phyloP scores from a whole-genome alignment of 1,139 yeast species.

The Candida sp. region DNA sequence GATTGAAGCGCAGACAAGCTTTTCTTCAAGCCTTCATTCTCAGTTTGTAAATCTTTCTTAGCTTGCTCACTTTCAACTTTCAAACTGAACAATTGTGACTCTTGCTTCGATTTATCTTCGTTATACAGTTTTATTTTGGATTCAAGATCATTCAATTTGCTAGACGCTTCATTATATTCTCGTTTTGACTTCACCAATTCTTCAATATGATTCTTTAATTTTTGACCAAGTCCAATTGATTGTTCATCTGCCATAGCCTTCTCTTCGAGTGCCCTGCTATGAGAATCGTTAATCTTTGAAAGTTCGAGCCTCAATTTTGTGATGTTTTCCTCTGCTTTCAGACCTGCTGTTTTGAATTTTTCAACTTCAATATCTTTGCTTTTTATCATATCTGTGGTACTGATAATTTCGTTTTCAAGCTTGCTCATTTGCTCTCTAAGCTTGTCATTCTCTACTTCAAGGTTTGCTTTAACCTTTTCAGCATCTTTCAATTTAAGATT shows the following conservation, averaged over 20 bases:
- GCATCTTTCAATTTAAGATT: constrained; percentile 37
- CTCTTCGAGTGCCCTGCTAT: constrained; percentile 14
- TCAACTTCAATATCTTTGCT: constrained; percentile 24
- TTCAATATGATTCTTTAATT: constrained; percentile 22
- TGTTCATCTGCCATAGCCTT: constrained; percentile 13
- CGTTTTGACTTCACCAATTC: constrained; percentile 14
- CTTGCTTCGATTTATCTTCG: constrained; percentile 15
- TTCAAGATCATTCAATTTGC: constrained; percentile 5
- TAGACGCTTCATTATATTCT: constrained; percentile 13
- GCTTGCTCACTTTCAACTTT: constrained; percentile 14
- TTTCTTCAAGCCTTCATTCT: constrained; percentile 12
- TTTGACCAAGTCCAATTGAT: constrained; percentile 13
- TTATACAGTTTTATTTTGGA: constrained; percentile 1
- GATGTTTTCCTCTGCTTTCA: constrained; percentile 16
- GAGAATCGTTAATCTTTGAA: constrained; percentile 12
- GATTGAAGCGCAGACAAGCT: constrained; percentile 7
- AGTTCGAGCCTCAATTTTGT: constrained; percentile 13
- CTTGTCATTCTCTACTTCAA: constrained; percentile 47
- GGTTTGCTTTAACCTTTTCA: constrained; percentile 36
- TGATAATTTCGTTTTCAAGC: constrained; percentile 41
- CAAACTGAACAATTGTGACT: constrained; percentile 11
- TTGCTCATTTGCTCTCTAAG: constrained; percentile 45
- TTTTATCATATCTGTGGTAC: constrained; percentile 21
- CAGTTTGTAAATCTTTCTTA: constrained; percentile 4
- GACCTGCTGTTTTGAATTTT: constrained; percentile 22